Base-by-base conservation (phyloP, 2,329 filamentous ascomycete genomes). In the Elsinoe batatas region DNA sequence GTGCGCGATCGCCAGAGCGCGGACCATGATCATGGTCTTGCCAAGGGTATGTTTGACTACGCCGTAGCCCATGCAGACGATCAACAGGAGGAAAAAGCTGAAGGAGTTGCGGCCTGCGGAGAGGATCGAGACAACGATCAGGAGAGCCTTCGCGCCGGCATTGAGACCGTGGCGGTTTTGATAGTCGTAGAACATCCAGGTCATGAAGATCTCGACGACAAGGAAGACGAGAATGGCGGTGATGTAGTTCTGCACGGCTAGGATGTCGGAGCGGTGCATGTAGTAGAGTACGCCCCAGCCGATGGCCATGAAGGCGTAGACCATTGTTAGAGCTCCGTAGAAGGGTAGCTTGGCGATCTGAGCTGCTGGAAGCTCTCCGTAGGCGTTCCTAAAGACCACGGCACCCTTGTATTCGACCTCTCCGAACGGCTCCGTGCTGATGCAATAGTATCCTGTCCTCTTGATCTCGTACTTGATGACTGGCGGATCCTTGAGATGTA, bases 21-120 rank as follows among this genome's bases (percentile, higher is more conserved):
- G 88, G 42, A 96, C 91, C 64, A 88, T 91, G 61, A 91, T 82
- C 93, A 98, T 98, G 11, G 90, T 91, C 65, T 85, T 87, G 57
- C 93, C 93, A 3, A 98, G 79, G 1, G 86, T 89, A 2, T 85
- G 87, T 73, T 97, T 97, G 62, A 98, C 94, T 20, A 98, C 94
- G 63, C 93, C 93, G 65, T 98, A 98, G 32, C 93, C 93, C 93
- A 98, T 98, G 71, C 93, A 98, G 32, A 98, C 93, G 62, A 98
- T 97, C 54, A 98, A 83, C 7, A 98, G 79, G 50, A 98, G 77
- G 77, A 98, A 98, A 77, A 98, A 98, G 0, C 91, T 96, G 69
- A 98, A 97, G 0, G 91, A 96, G 72, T 97, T 98, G 61, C 93
- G 82, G 56, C 85, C 91, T 4, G 93, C 93, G 67, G 95, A 97